Evolutionary conservation across 2,329 filamentous ascomycete genomes (phyloP).

Genomic region (Pleomassaria siparia): DNA sequence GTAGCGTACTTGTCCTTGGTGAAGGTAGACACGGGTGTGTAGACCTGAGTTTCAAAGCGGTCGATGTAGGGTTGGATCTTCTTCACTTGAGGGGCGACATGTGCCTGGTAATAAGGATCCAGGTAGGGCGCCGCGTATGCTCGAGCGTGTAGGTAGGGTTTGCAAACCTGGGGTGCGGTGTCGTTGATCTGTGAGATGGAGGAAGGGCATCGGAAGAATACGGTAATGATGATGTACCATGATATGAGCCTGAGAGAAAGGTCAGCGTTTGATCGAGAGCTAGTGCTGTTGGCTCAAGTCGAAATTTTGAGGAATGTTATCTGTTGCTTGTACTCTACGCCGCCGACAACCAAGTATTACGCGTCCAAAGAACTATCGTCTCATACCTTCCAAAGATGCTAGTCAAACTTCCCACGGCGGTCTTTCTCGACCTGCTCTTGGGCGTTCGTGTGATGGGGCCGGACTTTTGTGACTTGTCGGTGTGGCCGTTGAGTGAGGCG

Average conservation of each 20-base stretch:
- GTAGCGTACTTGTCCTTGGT: conserved; percentile 62
- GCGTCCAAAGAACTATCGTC: not conserved
- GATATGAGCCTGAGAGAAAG: conserved; percentile 60
- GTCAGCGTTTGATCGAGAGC: not conserved
- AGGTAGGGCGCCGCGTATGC: conserved; percentile 73
- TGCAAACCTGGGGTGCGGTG: conserved; percentile 75
- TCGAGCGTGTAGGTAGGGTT: conserved; percentile 70
- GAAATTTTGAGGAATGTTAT: not conserved
- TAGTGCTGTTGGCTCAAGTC: not conserved
- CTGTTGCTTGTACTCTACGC: not conserved
- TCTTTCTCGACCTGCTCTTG: conserved; percentile 21
- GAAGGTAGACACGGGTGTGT: conserved; percentile 68
- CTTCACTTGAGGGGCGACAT: conserved; percentile 81
- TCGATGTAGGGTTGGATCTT: conserved; percentile 71
- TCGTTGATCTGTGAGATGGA: conserved; percentile 67
- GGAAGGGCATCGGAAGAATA: conserved; percentile 80
- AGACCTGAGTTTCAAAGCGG: conserved; percentile 59
- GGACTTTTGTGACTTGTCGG: conserved; percentile 28
- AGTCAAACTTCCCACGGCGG: conserved; percentile 29
- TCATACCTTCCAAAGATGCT: conserved; percentile 37
- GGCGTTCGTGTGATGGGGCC: conserved; percentile 17
- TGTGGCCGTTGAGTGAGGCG: conserved; percentile 23
- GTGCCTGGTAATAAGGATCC: conserved; percentile 81
- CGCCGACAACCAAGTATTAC: not conserved
- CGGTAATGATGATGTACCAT: conserved; percentile 83